Percentiles rank a stretch among this genome's conserved stretches.
Evolutionary conservation across 176 grass and related monocot genomes (phyloP).

Genomic region (Oryza glaberrima): DNA sequence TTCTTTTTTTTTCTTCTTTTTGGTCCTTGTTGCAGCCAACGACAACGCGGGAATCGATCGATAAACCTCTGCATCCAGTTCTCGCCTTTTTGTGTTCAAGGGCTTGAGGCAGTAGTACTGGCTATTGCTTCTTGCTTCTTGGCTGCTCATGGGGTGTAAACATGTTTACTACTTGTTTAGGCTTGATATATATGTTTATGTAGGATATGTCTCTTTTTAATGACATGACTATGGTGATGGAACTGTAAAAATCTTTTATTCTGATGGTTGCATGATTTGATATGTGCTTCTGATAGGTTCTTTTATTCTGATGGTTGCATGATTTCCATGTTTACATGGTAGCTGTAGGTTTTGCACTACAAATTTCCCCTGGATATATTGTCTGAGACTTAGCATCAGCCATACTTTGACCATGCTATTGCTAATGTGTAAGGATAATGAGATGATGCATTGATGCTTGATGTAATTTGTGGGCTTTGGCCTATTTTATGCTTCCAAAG

Average conservation of each 20-base stretch:
- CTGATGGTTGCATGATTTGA: background rate
- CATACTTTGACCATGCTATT: conserved; percentile 4
- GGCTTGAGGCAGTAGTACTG: background rate
- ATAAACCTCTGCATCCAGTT: conserved; percentile 99
- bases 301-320: background rate
- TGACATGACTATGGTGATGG: background rate
- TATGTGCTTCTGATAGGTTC: background rate
- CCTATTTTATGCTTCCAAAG: background rate
- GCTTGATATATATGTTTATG: background rate
- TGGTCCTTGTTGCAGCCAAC: conserved; percentile 33
- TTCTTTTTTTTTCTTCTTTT: conserved; percentile 30
- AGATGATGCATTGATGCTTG: conserved; percentile 45
- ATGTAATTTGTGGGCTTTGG: conserved; percentile 1
- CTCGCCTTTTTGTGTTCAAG: conserved; percentile 36
- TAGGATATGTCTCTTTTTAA: background rate
- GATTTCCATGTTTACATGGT: background rate
- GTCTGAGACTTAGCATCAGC: background rate
- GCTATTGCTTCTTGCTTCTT: conserved; percentile 19
- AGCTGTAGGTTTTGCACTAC: background rate
- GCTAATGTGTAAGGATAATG: background rate
- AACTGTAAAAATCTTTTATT: no score
- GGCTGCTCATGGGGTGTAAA: background rate
- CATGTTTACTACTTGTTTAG: background rate
- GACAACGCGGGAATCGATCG: conserved; percentile 91
- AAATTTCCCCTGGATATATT: background rate